phyloP scores from a whole-genome alignment of 192 early-diverging fungal genomes.

The Rhizoclosmatium globosum region DNA sequence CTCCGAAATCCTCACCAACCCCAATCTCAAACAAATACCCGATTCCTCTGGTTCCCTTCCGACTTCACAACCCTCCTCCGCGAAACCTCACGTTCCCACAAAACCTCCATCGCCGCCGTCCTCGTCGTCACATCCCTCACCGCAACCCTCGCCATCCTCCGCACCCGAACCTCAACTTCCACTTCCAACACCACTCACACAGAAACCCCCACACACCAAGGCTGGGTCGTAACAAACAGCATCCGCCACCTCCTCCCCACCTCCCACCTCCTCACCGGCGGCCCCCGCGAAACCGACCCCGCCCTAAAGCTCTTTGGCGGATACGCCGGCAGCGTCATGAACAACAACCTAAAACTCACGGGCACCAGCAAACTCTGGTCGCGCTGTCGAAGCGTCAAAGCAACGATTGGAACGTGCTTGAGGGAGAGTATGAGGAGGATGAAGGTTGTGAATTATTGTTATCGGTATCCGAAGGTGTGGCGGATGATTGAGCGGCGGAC shows the following conservation, averaged over 20 bases:
- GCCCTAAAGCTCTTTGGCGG: slow-evolving; percentile 52
- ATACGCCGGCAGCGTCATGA: slow-evolving; percentile 52
- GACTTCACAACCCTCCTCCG: slow-evolving; percentile 42
- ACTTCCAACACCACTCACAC: not conserved
- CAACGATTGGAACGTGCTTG: slow-evolving; percentile 31
- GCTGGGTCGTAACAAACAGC: slow-evolving; percentile 57
- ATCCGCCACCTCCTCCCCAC: slow-evolving; percentile 53
- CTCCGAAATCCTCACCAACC: not conserved
- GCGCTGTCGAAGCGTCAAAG: slow-evolving; percentile 46
- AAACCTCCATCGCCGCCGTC: slow-evolving; percentile 51
- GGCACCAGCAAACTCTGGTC: slow-evolving; percentile 47
- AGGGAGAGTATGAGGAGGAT: slow-evolving; percentile 44
- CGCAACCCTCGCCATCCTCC: slow-evolving; percentile 40
- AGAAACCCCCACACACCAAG: slow-evolving; percentile 47
- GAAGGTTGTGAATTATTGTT: slow-evolving; percentile 56
- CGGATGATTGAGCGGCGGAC: slow-evolving; percentile 43
- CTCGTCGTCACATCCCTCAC: slow-evolving; percentile 53
- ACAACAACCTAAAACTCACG: slow-evolving; percentile 34
- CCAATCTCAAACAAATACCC: slow-evolving; percentile 16
- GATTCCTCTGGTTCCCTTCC: slow-evolving; percentile 47
- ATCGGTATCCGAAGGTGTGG: slow-evolving; percentile 52
- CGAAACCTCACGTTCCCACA: slow-evolving; percentile 29
- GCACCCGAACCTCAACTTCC: not conserved
- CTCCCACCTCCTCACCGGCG: slow-evolving; percentile 49
- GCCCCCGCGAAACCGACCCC: slow-evolving; percentile 51